phyloP scores from a whole-genome alignment of 2,329 filamentous ascomycete genomes.

The Pestalotiopsis sp. region DNA sequence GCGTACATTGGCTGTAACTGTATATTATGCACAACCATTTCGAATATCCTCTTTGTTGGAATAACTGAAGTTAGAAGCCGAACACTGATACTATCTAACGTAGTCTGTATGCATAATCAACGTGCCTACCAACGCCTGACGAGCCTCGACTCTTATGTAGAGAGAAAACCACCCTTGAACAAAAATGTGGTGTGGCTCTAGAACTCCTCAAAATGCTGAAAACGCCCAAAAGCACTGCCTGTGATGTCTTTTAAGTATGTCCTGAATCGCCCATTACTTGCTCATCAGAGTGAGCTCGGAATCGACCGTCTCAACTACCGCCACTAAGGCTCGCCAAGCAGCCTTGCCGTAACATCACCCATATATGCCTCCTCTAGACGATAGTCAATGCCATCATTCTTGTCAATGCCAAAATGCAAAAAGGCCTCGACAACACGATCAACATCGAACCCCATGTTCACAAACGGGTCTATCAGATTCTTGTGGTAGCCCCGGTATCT shows the following conservation, averaged over 20 bases:
- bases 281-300: neutral
- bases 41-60: no score
- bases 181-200: neutral
- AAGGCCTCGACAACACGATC: conserved; percentile 87
- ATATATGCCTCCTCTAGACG: conserved; percentile 88
- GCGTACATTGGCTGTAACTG: no score
- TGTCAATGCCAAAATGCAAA: conserved; percentile 78
- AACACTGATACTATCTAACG: neutral
- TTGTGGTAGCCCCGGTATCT: conserved; percentile 90
- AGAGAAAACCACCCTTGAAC: neutral
- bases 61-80: neutral
- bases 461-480: conserved; percentile 80
- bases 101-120: neutral
- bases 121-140: neutral
- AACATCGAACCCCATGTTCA: conserved; percentile 88
- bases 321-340: conserved; percentile 70
- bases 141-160: neutral
- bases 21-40: no score
- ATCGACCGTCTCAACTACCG: neutral
- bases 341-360: conserved; percentile 83
- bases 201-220: conserved; percentile 3
- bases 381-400: conserved; percentile 77
- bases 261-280: neutral
- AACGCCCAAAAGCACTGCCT: neutral
- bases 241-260: neutral